Percentiles rank a stretch among this genome's conserved stretches.
Evolutionary conservation across 1,284 basidiomycete genomes (phyloP).

Genomic region (Leccinum solheimii): DNA sequence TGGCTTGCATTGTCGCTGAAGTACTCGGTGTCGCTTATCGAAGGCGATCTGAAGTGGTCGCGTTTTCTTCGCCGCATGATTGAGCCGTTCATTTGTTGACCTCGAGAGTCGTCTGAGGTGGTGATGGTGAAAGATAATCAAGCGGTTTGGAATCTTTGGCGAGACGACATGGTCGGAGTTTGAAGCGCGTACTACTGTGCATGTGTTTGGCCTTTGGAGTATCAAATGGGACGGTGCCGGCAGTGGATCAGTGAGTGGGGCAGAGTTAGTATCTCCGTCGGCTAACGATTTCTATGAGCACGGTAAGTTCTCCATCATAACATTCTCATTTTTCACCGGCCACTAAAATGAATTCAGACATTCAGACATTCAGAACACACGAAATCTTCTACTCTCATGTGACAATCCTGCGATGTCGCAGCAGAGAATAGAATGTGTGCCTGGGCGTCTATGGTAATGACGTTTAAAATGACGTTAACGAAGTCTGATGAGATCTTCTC

Average conservation of each 20-base stretch:
- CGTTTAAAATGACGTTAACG: neutral
- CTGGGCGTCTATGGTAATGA: neutral
- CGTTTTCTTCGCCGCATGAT: constrained; percentile 20
- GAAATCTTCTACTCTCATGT: neutral
- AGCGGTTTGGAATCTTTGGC: neutral
- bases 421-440: no score
- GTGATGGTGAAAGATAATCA: constrained; percentile 6
- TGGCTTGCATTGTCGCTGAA: constrained; percentile 22
- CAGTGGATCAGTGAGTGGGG: neutral
- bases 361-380: neutral
- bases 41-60: constrained; percentile 4
- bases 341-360: neutral
- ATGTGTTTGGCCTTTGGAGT: constrained; percentile 18
- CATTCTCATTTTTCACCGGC: neutral
- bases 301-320: neutral
- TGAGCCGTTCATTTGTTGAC: constrained; percentile 18
- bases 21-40: constrained; percentile 30
- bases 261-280: neutral
- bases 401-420: no score
- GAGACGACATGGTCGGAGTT: constrained; percentile 20
- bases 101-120: neutral
- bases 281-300: neutral
- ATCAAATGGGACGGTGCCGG: neutral
- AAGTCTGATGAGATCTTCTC: neutral
- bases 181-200: constrained; percentile 11